Evolutionary conservation across 148 eudicot genomes (phyloP).

Genomic region (Limonium bicolor): DNA sequence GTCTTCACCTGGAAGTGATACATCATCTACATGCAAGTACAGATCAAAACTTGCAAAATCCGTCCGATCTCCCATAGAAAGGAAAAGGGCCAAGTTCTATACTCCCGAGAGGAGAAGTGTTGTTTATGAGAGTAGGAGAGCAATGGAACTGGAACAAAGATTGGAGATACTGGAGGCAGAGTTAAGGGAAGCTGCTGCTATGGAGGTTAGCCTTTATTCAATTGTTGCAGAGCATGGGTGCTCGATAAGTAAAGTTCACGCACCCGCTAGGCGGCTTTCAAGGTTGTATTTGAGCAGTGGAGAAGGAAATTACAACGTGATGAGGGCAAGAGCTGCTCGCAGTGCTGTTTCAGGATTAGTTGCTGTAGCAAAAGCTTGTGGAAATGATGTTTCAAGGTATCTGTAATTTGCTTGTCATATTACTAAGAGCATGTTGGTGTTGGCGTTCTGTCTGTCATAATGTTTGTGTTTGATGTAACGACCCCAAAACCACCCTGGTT

Average conservation of each 20-base stretch:
- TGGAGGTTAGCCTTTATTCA: slow-evolving; percentile 68
- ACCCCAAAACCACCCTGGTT: no score
- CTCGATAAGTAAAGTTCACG: slow-evolving; percentile 72
- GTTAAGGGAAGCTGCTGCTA: slow-evolving; percentile 73
- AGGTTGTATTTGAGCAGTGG: slow-evolving; percentile 63
- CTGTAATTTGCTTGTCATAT: no score
- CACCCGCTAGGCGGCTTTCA: slow-evolving; percentile 88
- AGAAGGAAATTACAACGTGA: slow-evolving; percentile 25
- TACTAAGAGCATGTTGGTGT: neutral
- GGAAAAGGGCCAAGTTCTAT: slow-evolving; percentile 18
- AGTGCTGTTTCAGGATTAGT: slow-evolving; percentile 63
- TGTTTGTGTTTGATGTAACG: no score
- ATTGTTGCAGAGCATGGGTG: slow-evolving; percentile 88
- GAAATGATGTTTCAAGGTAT: slow-evolving; percentile 94
- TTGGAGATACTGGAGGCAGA: slow-evolving; percentile 56
- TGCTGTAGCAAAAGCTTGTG: slow-evolving; percentile 84
- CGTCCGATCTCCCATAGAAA: slow-evolving; percentile 31
- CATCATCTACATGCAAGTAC: slow-evolving; percentile 10
- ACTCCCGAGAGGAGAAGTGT: slow-evolving; percentile 18
- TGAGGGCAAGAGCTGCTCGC: slow-evolving; percentile 55
- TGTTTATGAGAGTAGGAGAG: slow-evolving; percentile 22
- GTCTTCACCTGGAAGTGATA: slow-evolving; percentile 16
- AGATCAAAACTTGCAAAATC: slow-evolving; percentile 42
- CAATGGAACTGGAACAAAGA: slow-evolving; percentile 41
- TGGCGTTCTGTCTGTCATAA: no score